These are phyloP conservation scores for Bipolaris gigantea DNA, from an alignment of 2,329 filamentous ascomycete genomes.

Conservation along the genomic window DNA sequence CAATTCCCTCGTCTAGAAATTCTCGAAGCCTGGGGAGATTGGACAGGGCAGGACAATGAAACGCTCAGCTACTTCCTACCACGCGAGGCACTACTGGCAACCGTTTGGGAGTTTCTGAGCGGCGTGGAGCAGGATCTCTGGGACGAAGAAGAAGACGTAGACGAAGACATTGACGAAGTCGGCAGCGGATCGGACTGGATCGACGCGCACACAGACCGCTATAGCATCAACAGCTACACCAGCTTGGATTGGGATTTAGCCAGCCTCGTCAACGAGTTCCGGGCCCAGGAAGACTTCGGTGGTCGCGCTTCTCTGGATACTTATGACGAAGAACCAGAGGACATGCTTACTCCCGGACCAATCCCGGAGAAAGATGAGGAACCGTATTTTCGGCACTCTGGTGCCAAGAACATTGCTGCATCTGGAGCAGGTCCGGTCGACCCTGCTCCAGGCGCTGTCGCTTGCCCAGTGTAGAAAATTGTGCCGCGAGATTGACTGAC, in stretches of 20 bases:
- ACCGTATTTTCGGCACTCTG: slow-evolving; percentile 2
- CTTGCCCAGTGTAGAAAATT: not conserved
- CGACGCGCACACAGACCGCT: slow-evolving; percentile 15
- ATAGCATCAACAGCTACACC: slow-evolving; percentile 18
- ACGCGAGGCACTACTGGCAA: slow-evolving; percentile 32
- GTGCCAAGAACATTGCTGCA: not conserved
- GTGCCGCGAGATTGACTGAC: not conserved
- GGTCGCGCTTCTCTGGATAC: slow-evolving; percentile 7
- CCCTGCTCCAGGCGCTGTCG: not conserved
- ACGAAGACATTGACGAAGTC: slow-evolving; percentile 22
- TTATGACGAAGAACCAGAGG: slow-evolving; percentile 28
- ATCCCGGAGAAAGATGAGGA: slow-evolving; percentile 4
- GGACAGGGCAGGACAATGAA: slow-evolving; percentile 33
- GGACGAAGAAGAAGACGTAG: slow-evolving; percentile 30
- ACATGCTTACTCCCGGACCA: slow-evolving; percentile 23
- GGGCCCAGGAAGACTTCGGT: slow-evolving; percentile 5
- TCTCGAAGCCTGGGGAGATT: slow-evolving; percentile 41
- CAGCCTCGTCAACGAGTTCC: slow-evolving; percentile 18
- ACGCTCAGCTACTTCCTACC: slow-evolving; percentile 38
- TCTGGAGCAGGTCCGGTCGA: not conserved
- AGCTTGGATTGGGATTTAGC: slow-evolving; percentile 19
- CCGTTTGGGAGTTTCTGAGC: slow-evolving; percentile 40
- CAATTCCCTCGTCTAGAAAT: slow-evolving; percentile 38
- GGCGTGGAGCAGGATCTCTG: slow-evolving; percentile 41
- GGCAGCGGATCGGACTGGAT: slow-evolving; percentile 1